Percentiles rank a stretch among this genome's conserved stretches.
Conservation (phyloP, 441 rosid species). For the Populus hybrid region DNA sequence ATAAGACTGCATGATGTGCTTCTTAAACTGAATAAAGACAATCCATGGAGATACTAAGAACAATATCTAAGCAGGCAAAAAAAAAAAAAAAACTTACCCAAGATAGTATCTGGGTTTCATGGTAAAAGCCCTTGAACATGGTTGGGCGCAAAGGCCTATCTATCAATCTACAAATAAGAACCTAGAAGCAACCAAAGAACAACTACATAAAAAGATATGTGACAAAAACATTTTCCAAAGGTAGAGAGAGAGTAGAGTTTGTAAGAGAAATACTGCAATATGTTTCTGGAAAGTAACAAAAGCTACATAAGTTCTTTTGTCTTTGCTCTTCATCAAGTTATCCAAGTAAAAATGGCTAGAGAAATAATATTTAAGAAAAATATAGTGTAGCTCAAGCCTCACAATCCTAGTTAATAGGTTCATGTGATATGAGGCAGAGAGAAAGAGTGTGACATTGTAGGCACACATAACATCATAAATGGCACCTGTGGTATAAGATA, state of each 20-base stretch:
- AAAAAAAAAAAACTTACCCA: constrained; percentile 51
- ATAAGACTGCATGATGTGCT: not conserved
- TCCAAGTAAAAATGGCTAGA: not conserved
- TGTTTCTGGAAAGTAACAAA: not conserved
- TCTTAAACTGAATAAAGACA: not conserved
- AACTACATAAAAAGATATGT: not conserved
- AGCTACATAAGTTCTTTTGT: not conserved
- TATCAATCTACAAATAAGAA: constrained; percentile 90
- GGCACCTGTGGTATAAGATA: not conserved
- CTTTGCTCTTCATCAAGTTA: not conserved
- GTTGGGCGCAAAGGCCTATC: constrained; percentile 98
- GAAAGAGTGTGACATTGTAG: not conserved
- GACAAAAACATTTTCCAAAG: not conserved
- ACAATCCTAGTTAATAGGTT: not conserved
- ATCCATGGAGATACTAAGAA: not conserved
- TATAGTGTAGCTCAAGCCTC: not conserved
- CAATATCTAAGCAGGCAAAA: not conserved
- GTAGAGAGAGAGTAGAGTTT: not conserved
- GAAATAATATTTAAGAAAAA: not conserved
- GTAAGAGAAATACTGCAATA: not conserved
- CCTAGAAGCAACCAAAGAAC: constrained; percentile 42
- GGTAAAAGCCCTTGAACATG: constrained; percentile 92
- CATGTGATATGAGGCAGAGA: not conserved
- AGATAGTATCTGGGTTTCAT: constrained; percentile 90
- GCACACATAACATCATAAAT: not conserved